A percentile compares a stretch with the other conserved stretches of the same genome.
These are phyloP conservation scores for Blastobotrys parvus DNA, from an alignment of 805 yeast species.

Conservation along the genomic window DNA sequence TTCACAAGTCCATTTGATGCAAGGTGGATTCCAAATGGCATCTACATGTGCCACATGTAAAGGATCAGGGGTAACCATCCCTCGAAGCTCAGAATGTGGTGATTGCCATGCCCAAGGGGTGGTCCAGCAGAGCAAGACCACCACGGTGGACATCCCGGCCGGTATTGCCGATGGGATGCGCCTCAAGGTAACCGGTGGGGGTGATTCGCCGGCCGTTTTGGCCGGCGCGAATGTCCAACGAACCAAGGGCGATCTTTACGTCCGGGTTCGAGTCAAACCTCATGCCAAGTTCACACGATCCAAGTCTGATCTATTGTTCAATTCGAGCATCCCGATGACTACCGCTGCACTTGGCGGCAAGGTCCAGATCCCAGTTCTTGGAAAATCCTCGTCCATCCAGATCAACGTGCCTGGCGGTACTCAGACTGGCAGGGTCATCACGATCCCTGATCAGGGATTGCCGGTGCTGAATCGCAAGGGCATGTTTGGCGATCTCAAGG, in stretches of 20 bases:
- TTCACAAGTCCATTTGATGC: conserved; percentile 70
- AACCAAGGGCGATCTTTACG: conserved; percentile 78
- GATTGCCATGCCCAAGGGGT: conserved; percentile 91
- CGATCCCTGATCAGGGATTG: conserved; percentile 81
- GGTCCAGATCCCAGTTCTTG: conserved; percentile 78
- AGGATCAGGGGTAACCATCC: conserved; percentile 79
- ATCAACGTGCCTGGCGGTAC: conserved; percentile 80
- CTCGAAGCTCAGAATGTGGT: conserved; percentile 59
- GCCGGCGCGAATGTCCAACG: conserved; percentile 60
- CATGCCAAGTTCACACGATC: conserved; percentile 64
- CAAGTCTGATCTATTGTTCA: conserved; percentile 57
- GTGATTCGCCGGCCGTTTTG: conserved; percentile 79
- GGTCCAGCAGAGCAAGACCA: conserved; percentile 52
- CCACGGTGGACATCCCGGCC: conserved; percentile 76
- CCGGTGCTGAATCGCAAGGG: conserved; percentile 50
- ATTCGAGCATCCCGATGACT: conserved; percentile 74
- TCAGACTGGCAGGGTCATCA: conserved; percentile 62
- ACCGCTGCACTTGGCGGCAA: conserved; percentile 96
- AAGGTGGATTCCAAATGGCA: conserved; percentile 95
- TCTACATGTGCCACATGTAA: conserved; percentile 82
- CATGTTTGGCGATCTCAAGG: conserved; percentile 73
- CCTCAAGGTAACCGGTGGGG: conserved; percentile 76
- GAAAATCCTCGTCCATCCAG: conserved; percentile 50
- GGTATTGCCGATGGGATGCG: conserved; percentile 85
- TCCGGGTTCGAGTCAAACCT: conserved; percentile 68